Base-by-base conservation (phyloP, 305 asterid species). In the Solanum aculeatissimum region DNA sequence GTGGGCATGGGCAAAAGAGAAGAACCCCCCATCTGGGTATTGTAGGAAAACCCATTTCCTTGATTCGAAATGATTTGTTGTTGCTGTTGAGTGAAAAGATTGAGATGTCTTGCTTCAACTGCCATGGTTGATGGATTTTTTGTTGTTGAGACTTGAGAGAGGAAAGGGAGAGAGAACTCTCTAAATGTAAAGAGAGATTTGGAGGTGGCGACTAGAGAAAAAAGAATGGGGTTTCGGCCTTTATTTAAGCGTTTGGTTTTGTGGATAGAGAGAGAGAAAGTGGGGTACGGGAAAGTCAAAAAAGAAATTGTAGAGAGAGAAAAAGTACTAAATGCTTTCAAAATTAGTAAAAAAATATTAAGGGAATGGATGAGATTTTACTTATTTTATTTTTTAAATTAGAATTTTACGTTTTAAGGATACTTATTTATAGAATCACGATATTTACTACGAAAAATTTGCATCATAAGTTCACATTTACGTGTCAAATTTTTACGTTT, bases 41-140 rank as follows among this genome's bases (percentile, higher is more conserved):
- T 84, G 89, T 86, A 89, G 9, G 81, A 75, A 7, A 87, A 49
- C n/a, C 27, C 83, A 88, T 72, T 84, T 0, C 81, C 91, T 1
- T 87, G 91, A 47, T 83, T 84, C 9, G 87, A 12, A 71, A 85
- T 88, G 54, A 85, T 72, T 69, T 86, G 78, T 45, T 87, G 88
- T 32, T 91, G 94, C 0, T 91, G 94, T 0, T 89, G 72, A 23
- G 92, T 84, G 9, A 91, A 88, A 40, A 85, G 92, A 87, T 91
- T 87, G 84, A 87, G 89, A 88, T 91, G 93, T 87, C 84, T 91
- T 23, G 97, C 92, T 85, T 92, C 98, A 85, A 93, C 91, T 2
- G 98, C 93, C 98, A 94, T 94, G 40, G 45, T 3, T 4, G 3
- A 16, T 13, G 16, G 35, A 72, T 1, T 7, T 14, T 15, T 1